These are phyloP conservation scores for Alternaria postmessia DNA, from an alignment of 2,329 filamentous ascomycete species.

Conservation along the genomic window DNA sequence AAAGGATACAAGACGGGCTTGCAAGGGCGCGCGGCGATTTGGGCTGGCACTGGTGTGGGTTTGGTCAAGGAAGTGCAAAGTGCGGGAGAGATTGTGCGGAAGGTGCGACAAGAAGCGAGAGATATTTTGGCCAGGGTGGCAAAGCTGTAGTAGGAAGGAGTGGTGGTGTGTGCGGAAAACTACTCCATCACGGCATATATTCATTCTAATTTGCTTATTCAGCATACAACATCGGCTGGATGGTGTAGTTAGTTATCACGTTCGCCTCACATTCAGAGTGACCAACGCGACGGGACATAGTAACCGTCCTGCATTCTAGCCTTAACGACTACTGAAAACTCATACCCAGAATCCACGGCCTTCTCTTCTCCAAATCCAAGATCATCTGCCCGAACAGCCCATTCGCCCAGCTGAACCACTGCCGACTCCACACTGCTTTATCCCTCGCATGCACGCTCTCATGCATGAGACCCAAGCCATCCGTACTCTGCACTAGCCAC, in stretches of 20 bases:
- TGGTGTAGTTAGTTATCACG: slow-evolving; percentile 42
- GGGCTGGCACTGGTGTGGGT: slow-evolving; percentile 68
- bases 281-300: slow-evolving; percentile 30
- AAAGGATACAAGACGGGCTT: slow-evolving; percentile 60
- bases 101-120: slow-evolving; percentile 50
- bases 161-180: not conserved
- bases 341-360: slow-evolving; percentile 52
- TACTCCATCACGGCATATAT: not conserved
- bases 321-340: slow-evolving; percentile 29
- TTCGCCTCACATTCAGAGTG: slow-evolving; percentile 30
- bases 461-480: slow-evolving; percentile 59
- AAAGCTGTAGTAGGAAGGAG: slow-evolving; percentile 1
- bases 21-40: slow-evolving; percentile 63
- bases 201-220: not conserved
- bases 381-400: slow-evolving; percentile 60
- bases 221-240: slow-evolving; percentile 16
- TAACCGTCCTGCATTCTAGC: not conserved
- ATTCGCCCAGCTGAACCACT: slow-evolving; percentile 63
- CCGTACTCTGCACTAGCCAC: slow-evolving; percentile 57
- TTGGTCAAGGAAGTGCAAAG: slow-evolving; percentile 60
- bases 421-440: slow-evolving; percentile 54
- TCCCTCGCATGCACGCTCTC: slow-evolving; percentile 58
- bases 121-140: slow-evolving; percentile 38
- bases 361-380: slow-evolving; percentile 54
- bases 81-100: slow-evolving; percentile 61